These are phyloP conservation scores for Auricularia sp. DNA, from an alignment of 768 basidiomycete species.

Conservation along the genomic window DNA sequence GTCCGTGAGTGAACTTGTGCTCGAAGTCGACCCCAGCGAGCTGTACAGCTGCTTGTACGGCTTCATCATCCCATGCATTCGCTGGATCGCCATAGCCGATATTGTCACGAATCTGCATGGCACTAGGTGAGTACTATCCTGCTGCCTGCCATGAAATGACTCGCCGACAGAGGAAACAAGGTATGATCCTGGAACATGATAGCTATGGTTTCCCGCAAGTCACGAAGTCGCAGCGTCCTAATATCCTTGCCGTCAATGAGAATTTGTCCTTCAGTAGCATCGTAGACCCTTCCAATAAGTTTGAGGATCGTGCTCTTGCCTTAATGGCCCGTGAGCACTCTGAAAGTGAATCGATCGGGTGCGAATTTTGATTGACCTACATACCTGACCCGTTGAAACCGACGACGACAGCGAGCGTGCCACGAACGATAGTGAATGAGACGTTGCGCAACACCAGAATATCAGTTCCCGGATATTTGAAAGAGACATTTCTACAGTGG, in stretches of 20 bases:
- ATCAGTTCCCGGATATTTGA: slow-evolving; percentile 49
- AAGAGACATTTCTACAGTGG: slow-evolving; percentile 50
- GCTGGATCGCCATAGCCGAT: slow-evolving; percentile 63
- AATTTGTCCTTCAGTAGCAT: slow-evolving; percentile 57
- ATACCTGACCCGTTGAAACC: slow-evolving; percentile 62
- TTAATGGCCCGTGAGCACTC: not conserved
- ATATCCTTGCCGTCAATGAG: slow-evolving; percentile 56
- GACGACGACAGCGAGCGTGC: slow-evolving; percentile 73
- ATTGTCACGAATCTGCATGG: slow-evolving; percentile 58
- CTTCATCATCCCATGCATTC: slow-evolving; percentile 39
- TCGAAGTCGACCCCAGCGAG: slow-evolving; percentile 61
- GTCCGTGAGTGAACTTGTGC: slow-evolving; percentile 50
- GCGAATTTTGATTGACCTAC: not conserved
- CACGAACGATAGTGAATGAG: slow-evolving; percentile 58
- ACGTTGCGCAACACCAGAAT: slow-evolving; percentile 46
- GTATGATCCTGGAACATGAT: slow-evolving; percentile 79
- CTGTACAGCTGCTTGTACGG: slow-evolving; percentile 51
- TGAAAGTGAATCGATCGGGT: not conserved
- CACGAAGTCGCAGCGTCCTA: slow-evolving; percentile 43
- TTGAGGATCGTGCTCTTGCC: slow-evolving; percentile 73
- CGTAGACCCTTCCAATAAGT: slow-evolving; percentile 59
- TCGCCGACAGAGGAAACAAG: slow-evolving; percentile 63
- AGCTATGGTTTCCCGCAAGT: slow-evolving; percentile 53
- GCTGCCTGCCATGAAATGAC: slow-evolving; percentile 13
- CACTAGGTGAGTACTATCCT: not conserved